These are phyloP conservation scores for Pichia kluyveri DNA, from an alignment of 805 yeast genomes.

Conservation along the genomic window DNA sequence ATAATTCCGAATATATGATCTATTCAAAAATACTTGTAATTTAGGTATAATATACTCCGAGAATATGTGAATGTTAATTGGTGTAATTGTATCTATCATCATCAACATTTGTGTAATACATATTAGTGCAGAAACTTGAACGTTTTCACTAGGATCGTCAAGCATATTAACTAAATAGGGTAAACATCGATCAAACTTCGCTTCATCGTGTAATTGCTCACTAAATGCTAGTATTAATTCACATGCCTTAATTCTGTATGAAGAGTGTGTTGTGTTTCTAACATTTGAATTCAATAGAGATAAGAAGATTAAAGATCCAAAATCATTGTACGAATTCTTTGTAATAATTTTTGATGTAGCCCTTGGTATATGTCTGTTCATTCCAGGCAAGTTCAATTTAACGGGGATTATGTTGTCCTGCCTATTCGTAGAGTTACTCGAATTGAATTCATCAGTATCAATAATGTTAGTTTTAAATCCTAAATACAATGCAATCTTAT, in stretches of 20 bases:
- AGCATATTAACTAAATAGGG: conserved; percentile 72
- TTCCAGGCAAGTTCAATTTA: conserved; percentile 42
- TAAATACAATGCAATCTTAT: conserved; percentile 34
- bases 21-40: conserved; percentile 34
- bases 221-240: conserved; percentile 70
- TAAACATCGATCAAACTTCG: conserved; percentile 73
- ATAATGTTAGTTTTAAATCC: conserved; percentile 26
- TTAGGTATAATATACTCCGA: conserved; percentile 79
- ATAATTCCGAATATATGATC: conserved; percentile 22
- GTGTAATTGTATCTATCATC: conserved; percentile 56
- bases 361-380: conserved; percentile 37
- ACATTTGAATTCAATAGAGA: conserved; percentile 50
- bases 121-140: conserved; percentile 57
- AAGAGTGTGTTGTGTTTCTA: conserved; percentile 50
- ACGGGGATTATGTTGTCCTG: conserved; percentile 27
- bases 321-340: conserved; percentile 23
- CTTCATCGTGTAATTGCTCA: conserved; percentile 71
- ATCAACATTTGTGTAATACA: conserved; percentile 58
- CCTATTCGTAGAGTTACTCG: background rate
- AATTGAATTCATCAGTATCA: conserved; percentile 7
- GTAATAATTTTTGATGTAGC: conserved; percentile 25
- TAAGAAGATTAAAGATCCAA: conserved; percentile 49
- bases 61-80: conserved; percentile 68
- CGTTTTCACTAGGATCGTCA: conserved; percentile 58
- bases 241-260: conserved; percentile 58